Evolutionary conservation across 306 rosid species (phyloP), one percentile per base, ranked within the genome.

Genomic region (Adenanthera pavonina): DNA sequence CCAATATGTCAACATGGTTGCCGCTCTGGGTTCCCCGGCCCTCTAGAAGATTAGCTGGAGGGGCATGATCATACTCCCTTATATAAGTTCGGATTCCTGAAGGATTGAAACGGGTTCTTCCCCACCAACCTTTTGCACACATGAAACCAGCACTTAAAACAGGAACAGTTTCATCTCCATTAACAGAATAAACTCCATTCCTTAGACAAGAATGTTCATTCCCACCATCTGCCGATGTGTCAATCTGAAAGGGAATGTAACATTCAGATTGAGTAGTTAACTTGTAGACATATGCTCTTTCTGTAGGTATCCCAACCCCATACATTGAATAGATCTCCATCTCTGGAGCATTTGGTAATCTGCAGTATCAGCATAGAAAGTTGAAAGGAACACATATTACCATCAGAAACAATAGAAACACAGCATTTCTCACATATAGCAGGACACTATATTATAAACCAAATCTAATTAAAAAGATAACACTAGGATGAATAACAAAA

Each of bases 1-100:
- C 97, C 92, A 92, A 79, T 83, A 92, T 92, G 81, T 89, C 97
- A 72, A 92, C 97, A 83, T 92, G 97, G 68, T 93, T 93, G 7
- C 95, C 97, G 59, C 97, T 92, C 72, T 92, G 97, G 57, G 97
- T 89, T 81, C 97, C 97, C 51, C 97, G 91, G 13, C 97, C 97
- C 87, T 92, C 97, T 64, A 92, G 86, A 84, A 92, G 91, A 88
- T 89, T 90, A 72, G 97, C 91, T 8, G 97, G 97, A 68, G 95
- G 97, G 67, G 95, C 92, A 82, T 92, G 97, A 81, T 91, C 92
- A 11, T 92, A 92, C 79, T 92, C 97, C 86, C 92, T 88, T 73
- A 89, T 41, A 86, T 82, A 89, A 15, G 95, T 79, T 34, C 25
- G 93, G 57, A 92, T 88, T 73, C 97, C 95, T 15, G 95, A 82